Percentiles rank a stretch among this genome's conserved stretches.
Conservation (phyloP, 805 yeast genomes). For the Wickerhamomyces tratensis region DNA sequence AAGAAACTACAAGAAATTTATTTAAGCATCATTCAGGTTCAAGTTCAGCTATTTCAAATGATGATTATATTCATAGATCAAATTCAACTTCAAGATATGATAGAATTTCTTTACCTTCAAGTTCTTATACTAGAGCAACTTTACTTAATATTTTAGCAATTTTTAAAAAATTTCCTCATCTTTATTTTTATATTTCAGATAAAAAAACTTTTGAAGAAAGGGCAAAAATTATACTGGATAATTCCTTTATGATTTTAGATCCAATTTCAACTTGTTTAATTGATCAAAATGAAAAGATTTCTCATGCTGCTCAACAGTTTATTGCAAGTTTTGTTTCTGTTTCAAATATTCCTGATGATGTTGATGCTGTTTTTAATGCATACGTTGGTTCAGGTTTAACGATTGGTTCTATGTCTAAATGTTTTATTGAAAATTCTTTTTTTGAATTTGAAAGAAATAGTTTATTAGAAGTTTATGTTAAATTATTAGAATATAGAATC, state of each 20-base stretch:
- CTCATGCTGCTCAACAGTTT: conserved; percentile 26
- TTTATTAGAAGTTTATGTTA: conserved; percentile 27
- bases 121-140: conserved; percentile 14
- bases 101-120: background rate
- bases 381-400: conserved; percentile 29
- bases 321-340: conserved; percentile 20
- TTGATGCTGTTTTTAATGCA: conserved; percentile 22
- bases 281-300: conserved; percentile 25
- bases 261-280: conserved; percentile 30
- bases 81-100: background rate
- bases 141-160: conserved; percentile 21
- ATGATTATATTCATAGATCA: background rate
- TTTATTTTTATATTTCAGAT: conserved; percentile 15
- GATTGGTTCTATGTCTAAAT: conserved; percentile 27
- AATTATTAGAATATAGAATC: conserved; percentile 28
- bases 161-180: conserved; percentile 24
- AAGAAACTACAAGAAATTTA: conserved; percentile 15
- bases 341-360: conserved; percentile 20
- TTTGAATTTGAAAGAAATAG: conserved; percentile 22
- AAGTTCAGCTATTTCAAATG: background rate
- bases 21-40: conserved; percentile 14
- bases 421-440: conserved; percentile 20
- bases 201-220: conserved; percentile 1
- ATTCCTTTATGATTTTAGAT: conserved; percentile 9
- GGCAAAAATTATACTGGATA: conserved; percentile 1